Percentiles rank a stretch among this genome's conserved stretches.
These are phyloP conservation scores for Penicillium sp. DNA, from an alignment of 2,329 filamentous ascomycete species.

Conservation along the genomic window DNA sequence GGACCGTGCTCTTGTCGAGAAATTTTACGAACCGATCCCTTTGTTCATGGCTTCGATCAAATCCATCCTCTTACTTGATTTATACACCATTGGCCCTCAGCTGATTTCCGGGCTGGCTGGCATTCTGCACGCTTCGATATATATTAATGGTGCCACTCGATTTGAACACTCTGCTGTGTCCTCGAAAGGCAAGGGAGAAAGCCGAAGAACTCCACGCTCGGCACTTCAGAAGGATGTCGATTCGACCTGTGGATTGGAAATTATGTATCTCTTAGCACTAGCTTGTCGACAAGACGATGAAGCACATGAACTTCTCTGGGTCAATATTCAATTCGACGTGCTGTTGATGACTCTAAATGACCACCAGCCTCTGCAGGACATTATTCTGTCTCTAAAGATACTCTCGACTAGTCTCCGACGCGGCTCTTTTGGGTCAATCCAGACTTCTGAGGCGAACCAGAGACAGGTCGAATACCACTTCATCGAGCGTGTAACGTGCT, in stretches of 20 bases:
- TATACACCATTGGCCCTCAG: conserved; percentile 31
- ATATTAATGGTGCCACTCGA: conserved; percentile 54
- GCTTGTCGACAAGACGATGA: conserved; percentile 43
- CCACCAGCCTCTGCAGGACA: conserved; percentile 54
- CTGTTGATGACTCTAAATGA: conserved; percentile 57
- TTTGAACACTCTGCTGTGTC: conserved; percentile 44
- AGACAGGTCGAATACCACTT: conserved; percentile 43
- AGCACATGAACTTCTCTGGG: conserved; percentile 51
- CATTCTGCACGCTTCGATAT: conserved; percentile 43
- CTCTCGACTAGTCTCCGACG: conserved; percentile 53
- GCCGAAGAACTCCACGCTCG: conserved; percentile 37
- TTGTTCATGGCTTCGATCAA: conserved; percentile 40
- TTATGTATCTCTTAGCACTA: conserved; percentile 52
- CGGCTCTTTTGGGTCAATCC: conserved; percentile 54
- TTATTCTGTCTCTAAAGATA: conserved; percentile 52
- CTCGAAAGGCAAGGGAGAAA: conserved; percentile 35
- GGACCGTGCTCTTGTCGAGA: conserved; percentile 54
- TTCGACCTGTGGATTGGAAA: conserved; percentile 50
- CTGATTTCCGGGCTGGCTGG: conserved; percentile 36
- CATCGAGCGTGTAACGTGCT: conserved; percentile 54
- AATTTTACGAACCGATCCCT: conserved; percentile 43
- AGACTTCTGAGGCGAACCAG: conserved; percentile 36
- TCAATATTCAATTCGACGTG: conserved; percentile 53
- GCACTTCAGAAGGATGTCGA: conserved; percentile 49
- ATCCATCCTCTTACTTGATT: conserved; percentile 38